Evolutionary conservation across 176 grass and related monocot genomes (phyloP).

Genomic region (Bothriochloa decipiens): DNA sequence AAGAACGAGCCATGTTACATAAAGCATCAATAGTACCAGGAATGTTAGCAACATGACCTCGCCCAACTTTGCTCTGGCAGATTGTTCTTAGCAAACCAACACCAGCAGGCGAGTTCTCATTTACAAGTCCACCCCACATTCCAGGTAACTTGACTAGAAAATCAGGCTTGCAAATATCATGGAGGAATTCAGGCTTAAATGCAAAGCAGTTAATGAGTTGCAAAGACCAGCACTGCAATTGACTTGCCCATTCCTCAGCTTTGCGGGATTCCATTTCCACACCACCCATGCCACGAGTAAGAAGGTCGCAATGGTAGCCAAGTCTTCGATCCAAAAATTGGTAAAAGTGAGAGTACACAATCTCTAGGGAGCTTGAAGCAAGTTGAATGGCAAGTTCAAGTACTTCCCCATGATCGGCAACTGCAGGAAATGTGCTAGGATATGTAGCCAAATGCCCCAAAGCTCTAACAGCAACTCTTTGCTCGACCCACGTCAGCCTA

Average conservation of each 20-base stretch:
- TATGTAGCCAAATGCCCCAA: conserved; percentile 97
- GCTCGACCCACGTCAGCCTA: conserved; percentile 98
- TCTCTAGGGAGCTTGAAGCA: conserved; percentile 91
- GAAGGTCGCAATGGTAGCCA: conserved; percentile 93
- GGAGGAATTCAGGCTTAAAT: conserved; percentile 92
- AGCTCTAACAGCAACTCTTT: conserved; percentile 95
- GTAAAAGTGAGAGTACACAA: conserved; percentile 99
- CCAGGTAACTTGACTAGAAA: conserved; percentile 91
- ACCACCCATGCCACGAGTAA: conserved; percentile 99
- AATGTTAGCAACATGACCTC: conserved; percentile 78
- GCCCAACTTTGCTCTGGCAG: conserved; percentile 86
- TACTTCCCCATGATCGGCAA: conserved; percentile 93
- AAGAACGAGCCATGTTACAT: conserved; percentile 96
- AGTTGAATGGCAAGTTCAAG: conserved; percentile 97
- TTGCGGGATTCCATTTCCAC: conserved; percentile 97
- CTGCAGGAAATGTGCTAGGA: conserved; percentile 77
- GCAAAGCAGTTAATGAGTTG: conserved; percentile 99
- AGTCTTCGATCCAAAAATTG: conserved; percentile 83
- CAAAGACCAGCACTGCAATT: conserved; percentile 98
- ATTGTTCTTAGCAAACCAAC: conserved; percentile 93
- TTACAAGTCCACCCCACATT: conserved; percentile 99
- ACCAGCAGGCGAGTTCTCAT: conserved; percentile 97
- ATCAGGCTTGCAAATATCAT: conserved; percentile 89
- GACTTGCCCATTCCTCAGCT: conserved; percentile 99
- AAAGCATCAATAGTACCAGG: conserved; percentile 75